Conservation (phyloP, 2,329 filamentous ascomycete genomes). For the Allantophomopsis cytisporea region DNA sequence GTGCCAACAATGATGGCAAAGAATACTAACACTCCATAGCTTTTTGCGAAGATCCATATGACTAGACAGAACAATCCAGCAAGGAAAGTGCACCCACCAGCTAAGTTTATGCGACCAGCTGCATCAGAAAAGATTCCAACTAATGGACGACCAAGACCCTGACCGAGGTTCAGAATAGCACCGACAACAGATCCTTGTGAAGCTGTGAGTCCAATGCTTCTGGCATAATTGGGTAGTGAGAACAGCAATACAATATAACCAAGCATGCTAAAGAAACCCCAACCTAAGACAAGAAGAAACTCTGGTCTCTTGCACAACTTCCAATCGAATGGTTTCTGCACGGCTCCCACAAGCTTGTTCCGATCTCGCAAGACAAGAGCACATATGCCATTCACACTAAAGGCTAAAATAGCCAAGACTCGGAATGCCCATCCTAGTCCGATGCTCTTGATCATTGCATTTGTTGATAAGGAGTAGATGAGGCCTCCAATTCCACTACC, state of each 20-base stretch:
- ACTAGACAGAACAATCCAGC: slow-evolving; percentile 52
- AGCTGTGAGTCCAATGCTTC: slow-evolving; percentile 50
- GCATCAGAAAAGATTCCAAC: slow-evolving; percentile 62
- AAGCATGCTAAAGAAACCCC: slow-evolving; percentile 59
- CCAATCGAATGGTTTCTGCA: slow-evolving; percentile 52
- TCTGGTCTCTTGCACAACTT: slow-evolving; percentile 45
- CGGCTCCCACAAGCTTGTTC: slow-evolving; percentile 56
- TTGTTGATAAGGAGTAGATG: slow-evolving; percentile 35
- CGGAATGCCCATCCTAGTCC: slow-evolving; percentile 42
- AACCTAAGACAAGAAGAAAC: slow-evolving; percentile 51
- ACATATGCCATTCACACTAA: slow-evolving; percentile 49
- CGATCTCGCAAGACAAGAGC: slow-evolving; percentile 54
- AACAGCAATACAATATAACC: slow-evolving; percentile 69
- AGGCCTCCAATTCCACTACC: slow-evolving; percentile 58
- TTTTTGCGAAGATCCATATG: slow-evolving; percentile 58
- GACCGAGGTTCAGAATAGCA: slow-evolving; percentile 57
- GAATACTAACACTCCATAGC: slow-evolving; percentile 54
- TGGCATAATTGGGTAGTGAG: slow-evolving; percentile 60
- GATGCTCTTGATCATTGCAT: slow-evolving; percentile 39
- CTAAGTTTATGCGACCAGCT: slow-evolving; percentile 62
- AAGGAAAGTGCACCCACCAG: slow-evolving; percentile 47
- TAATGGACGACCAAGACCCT: slow-evolving; percentile 54
- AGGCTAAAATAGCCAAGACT: slow-evolving; percentile 38
- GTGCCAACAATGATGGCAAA: slow-evolving; percentile 54
- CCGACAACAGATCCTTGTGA: slow-evolving; percentile 57